Conservation (phyloP, 1,284 basidiomycete species). For the Cerioporus squamosus region DNA sequence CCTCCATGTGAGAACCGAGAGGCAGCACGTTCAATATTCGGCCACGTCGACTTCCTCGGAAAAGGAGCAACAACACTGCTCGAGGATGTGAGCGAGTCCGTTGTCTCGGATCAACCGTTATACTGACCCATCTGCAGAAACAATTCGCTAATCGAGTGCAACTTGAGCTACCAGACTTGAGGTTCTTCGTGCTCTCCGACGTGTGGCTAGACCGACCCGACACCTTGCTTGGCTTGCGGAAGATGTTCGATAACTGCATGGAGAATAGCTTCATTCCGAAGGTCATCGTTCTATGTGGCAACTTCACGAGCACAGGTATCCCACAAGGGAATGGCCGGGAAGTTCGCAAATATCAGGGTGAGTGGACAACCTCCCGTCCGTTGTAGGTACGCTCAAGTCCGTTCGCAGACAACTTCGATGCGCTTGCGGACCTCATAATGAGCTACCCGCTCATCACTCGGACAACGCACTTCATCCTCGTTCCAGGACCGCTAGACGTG, state of each 20-base stretch:
- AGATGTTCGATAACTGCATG: slow-evolving; percentile 92
- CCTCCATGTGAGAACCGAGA: slow-evolving; percentile 92
- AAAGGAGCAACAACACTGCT: slow-evolving; percentile 88
- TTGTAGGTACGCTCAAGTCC: not conserved
- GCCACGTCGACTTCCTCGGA: slow-evolving; percentile 95
- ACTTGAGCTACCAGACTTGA: slow-evolving; percentile 73
- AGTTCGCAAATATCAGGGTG: slow-evolving; percentile 85
- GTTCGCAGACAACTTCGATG: slow-evolving; percentile 79
- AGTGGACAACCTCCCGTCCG: not conserved
- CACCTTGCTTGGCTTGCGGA: slow-evolving; percentile 79
- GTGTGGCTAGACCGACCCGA: slow-evolving; percentile 92
- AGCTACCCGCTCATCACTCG: slow-evolving; percentile 80
- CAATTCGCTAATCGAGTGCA: slow-evolving; percentile 64
- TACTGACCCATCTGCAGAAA: slow-evolving; percentile 42
- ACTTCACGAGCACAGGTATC: slow-evolving; percentile 88
- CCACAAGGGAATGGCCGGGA: slow-evolving; percentile 79
- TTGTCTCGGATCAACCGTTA: not conserved
- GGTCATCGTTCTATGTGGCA: slow-evolving; percentile 92
- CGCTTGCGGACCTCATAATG: slow-evolving; percentile 83
- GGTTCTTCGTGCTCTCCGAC: slow-evolving; percentile 96
- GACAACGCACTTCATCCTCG: slow-evolving; percentile 88
- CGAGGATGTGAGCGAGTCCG: slow-evolving; percentile 79
- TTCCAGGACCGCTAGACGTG: slow-evolving; percentile 93
- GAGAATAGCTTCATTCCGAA: slow-evolving; percentile 86
- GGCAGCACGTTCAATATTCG: slow-evolving; percentile 87